Evolutionary conservation across 1,139 yeast genomes (phyloP), one percentile per base, ranked within the genome.

Genomic region (Hemisphaericaspora xylanilytica): DNA sequence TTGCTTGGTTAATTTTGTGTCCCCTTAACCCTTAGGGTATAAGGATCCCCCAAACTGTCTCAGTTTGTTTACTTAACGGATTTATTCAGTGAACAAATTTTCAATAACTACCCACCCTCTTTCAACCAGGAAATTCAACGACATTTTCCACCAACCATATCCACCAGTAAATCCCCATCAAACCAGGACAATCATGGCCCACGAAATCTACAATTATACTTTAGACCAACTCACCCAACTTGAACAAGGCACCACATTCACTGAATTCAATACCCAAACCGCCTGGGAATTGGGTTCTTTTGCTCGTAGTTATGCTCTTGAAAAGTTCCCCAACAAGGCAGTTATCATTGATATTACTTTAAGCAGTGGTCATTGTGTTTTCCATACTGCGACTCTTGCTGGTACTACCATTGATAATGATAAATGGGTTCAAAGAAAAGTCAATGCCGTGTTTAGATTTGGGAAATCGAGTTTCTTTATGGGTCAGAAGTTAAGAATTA

Each of bases 341-440:
- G 71, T 78, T 22, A 73, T 76, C 11, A 73, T 80, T 44, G 75
- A 78, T 45, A 70, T 80, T 44, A 58, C 80, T 15, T 58, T 70
- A 27, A 51, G 71, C 16, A 61, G 63, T 30, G 81, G 81, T 3
- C 82, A 78, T 40, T 63, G 67, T 5, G 56, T 75, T 39, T 80
- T 79, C 63, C 81, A 76, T 45, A 59, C 78, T 17, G 65, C 71
- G 16, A 63, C 77, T 22, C 61, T 62, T 6, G 59, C 69, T 4
- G 67, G 67, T 1, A 65, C 78, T 10, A 58, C 67, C 10, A 53
- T 62, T 9, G 85, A 80, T 54, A 80, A 80, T 53, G 83, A 79
- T 48, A 56, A 61, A 32, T 80, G 85, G 85, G 74, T 79, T 22
- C 61, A 63, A 24, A 68, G 85, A 45, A 80, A 80, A 61, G 63